phyloP scores from a whole-genome alignment of 2,329 filamentous ascomycete species.

The Tolypocladium ovalisporum region DNA sequence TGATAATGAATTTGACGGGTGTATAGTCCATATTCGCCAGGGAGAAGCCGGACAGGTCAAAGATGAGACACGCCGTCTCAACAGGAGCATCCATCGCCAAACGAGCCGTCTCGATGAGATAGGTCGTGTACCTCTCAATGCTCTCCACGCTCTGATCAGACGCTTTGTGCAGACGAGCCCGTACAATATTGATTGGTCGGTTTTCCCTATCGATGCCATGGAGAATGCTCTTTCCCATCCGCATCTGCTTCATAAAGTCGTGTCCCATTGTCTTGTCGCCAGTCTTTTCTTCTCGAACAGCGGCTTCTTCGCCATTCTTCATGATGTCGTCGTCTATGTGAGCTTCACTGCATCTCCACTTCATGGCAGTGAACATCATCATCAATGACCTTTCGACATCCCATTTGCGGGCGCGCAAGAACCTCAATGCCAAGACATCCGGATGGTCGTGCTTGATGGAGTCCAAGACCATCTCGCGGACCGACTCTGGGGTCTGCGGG shows the following conservation, averaged over 20 bases:
- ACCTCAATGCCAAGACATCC: constrained; percentile 71
- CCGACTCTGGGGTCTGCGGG: constrained; percentile 63
- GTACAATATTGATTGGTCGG: constrained; percentile 76
- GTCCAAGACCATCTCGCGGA: constrained; percentile 74
- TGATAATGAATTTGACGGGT: constrained; percentile 98
- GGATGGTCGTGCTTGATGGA: constrained; percentile 96
- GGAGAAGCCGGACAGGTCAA: constrained; percentile 94
- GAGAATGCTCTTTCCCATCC: constrained; percentile 86
- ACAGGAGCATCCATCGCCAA: constrained; percentile 69
- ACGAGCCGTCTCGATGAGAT: constrained; percentile 83
- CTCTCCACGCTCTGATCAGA: constrained; percentile 74
- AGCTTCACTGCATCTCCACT: constrained; percentile 76
- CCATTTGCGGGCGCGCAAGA: constrained; percentile 88
- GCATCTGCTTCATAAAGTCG: constrained; percentile 74
- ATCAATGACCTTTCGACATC: constrained; percentile 88
- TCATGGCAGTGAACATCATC: constrained; percentile 91
- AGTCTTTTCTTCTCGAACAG: constrained; percentile 46
- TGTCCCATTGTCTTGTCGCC: constrained; percentile 53
- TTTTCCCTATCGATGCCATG: constrained; percentile 79
- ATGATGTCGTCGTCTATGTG: constrained; percentile 89
- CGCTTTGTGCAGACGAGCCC: constrained; percentile 69
- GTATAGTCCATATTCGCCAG: constrained; percentile 98
- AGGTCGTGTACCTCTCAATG: constrained; percentile 84
- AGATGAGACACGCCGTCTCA: constrained; percentile 90
- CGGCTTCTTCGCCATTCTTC: constrained; percentile 58